Evolutionary conservation across 164 flowering plant genomes (phyloP).

Genomic region (Kalanchoe fedtschenkoi): DNA sequence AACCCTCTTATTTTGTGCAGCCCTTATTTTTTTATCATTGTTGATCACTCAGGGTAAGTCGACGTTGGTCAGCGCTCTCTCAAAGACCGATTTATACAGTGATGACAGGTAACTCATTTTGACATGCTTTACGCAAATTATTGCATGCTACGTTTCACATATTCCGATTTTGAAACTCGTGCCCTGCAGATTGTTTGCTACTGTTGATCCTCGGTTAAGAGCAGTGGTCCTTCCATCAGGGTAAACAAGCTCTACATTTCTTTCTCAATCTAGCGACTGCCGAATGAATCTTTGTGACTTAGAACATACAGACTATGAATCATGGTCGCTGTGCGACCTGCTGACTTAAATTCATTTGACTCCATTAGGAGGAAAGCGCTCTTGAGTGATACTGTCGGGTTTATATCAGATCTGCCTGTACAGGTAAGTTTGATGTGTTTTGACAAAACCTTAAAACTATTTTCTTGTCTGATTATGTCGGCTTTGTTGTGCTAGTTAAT

Average conservation of each 20-base stretch:
- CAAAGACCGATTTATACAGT: constrained; percentile 60
- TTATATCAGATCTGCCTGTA: constrained; percentile 92
- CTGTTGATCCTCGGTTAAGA: constrained; percentile 80
- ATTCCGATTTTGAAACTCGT: background rate
- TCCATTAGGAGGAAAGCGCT: constrained; percentile 73
- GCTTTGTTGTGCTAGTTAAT: constrained; percentile 45
- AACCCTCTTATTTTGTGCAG: background rate
- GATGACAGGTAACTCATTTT: constrained; percentile 50
- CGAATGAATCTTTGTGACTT: background rate
- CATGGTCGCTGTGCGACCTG: too few relatives aligned
- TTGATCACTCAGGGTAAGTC: constrained; percentile 67
- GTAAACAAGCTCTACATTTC: constrained; percentile 24
- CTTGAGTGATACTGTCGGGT: constrained; percentile 94
- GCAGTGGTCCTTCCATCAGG: constrained; percentile 90
- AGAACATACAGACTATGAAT: background rate
- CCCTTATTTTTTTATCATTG: background rate
- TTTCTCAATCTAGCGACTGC: too few relatives aligned
- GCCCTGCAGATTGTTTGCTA: constrained; percentile 81
- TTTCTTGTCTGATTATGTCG: background rate
- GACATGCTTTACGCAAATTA: background rate
- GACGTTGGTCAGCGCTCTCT: constrained; percentile 69
- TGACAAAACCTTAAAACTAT: background rate
- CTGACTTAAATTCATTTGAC: background rate
- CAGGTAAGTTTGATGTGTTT: constrained; percentile 41
- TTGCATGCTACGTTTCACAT: background rate